A percentile compares a stretch with the other conserved stretches of the same genome.
Evolutionary conservation across 768 basidiomycete species (phyloP).

Genomic region (Lentinula guzmanii): DNA sequence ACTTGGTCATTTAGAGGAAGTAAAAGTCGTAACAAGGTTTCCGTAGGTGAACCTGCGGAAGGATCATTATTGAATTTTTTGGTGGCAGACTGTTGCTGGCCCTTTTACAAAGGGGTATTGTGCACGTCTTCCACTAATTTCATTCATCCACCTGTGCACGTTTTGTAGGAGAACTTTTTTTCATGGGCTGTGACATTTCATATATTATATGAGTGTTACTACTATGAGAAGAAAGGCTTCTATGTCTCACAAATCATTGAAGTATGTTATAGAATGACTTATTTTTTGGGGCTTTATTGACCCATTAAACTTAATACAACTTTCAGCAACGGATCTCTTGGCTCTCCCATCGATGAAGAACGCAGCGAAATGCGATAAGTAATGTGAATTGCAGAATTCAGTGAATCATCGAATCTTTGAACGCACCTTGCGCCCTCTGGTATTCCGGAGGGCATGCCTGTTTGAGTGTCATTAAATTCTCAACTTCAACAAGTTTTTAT

Average conservation of each 20-base stretch:
- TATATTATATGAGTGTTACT: too few relatives aligned
- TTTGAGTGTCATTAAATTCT: slow-evolving; percentile 68
- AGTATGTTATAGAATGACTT: slow-evolving; percentile 21
- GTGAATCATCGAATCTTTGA: slow-evolving; percentile 84
- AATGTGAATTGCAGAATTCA: slow-evolving; percentile 81
- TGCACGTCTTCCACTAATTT: slow-evolving; percentile 31
- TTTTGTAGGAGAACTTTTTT: slow-evolving; percentile 20
- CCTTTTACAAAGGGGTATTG: slow-evolving; percentile 4
- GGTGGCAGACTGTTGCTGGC: slow-evolving; percentile 27
- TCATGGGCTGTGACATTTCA: slow-evolving; percentile 1
- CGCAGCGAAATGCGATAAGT: slow-evolving; percentile 76
- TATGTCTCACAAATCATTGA: slow-evolving; percentile 20
- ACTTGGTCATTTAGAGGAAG: slow-evolving; percentile 83
- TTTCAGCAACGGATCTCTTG: slow-evolving; percentile 68
- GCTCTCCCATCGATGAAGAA: slow-evolving; percentile 79
- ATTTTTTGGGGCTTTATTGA: slow-evolving; percentile 15
- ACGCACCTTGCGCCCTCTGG: slow-evolving; percentile 74
- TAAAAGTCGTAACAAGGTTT: slow-evolving; percentile 82
- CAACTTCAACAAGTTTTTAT: slow-evolving; percentile 31
- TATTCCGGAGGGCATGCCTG: slow-evolving; percentile 71
- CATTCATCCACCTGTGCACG: slow-evolving; percentile 43
- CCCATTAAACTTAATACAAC: slow-evolving; percentile 27
- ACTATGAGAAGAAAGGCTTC: slow-evolving; percentile 2
- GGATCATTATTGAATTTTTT: slow-evolving; percentile 55
- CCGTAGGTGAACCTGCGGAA: slow-evolving; percentile 80